Base-by-base conservation (phyloP, 257 asterid species). In the Plantago major region DNA sequence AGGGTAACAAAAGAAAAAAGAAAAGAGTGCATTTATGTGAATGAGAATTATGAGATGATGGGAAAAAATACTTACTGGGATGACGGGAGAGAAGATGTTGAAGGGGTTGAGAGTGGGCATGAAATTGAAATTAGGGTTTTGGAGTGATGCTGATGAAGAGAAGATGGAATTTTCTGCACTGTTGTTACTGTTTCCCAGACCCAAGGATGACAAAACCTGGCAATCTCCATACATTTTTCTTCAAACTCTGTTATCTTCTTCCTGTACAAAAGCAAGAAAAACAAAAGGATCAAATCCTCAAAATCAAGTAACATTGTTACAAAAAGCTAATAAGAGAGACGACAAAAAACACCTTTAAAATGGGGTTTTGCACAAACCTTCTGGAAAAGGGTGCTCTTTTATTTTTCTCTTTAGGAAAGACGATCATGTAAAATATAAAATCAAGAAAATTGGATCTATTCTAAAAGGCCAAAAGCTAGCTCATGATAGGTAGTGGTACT, bases 181-280 rank as follows among this genome's bases (percentile, higher is more conserved):
- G 9, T 63, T 82, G 37, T 51, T 81, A 16, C 54, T 72, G 47
- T 69, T 81, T 22, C 79, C 92, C 12, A 37, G 9, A 40, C 86
- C 96, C 86, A 85, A 76, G 38, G 89, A 69, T 54, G 96, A 78
- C 71, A 91, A 67, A 37, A 92, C 88, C 73, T 92, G 95, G 63
- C 94, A 83, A 79, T 93, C 99, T 71, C 96, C 95, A 79, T 76
- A 87, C 99, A 92, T 91, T 62, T 76, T 76, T 45, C 7, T 10
- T 53, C 7, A 5, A 33, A 33, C 40, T 33, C 26, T 33, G 7
- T 33, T 30, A 9, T 18, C 54, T 63, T 22, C 60, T 49, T 2
- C 40, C 40, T 33, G 40, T 33, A 33, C 8, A 33, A 33, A 5
- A 33, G 6, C 5, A 30, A 30, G 37, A 30, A 30, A 30, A 5